Base-by-base conservation (phyloP, 805 yeast species). In the Spathaspora hagerdaliae region DNA sequence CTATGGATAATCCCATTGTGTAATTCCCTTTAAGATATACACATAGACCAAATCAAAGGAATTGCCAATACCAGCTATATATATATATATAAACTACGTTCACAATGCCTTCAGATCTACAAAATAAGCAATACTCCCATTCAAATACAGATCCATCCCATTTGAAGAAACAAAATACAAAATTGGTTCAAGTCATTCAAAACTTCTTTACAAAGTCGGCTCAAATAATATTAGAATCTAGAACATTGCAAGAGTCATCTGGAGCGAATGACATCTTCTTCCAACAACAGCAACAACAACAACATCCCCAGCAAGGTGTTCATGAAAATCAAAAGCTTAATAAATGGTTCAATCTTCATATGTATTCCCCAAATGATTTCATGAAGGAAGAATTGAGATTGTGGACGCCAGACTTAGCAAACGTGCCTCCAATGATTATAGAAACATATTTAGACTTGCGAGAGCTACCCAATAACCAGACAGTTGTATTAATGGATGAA, bases 401-500 rank as follows among this genome's bases (percentile, higher is more conserved):
- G 3, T 88, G 96, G 96, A 74, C 68, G 54, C 55, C 48, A 45
- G 81, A 78, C 49, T 48, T 76, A 3, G 49, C n/a, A 9, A 14
- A 27, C 10, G 10, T 24, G 27, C 88, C 96, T 1, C 96, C 97
- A 1, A 73, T 94, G 61, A 87, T 94, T 12, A 75, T 94, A 26
- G 99, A 94, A 61, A 83, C 94, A 0, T 86, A 76, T 53, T 69
- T 89, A 46, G 95, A 88, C 58, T 69, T 87, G 44, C 67, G 87
- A 19, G 74, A 69, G 19, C 60, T 86, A 40, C 64, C 76, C 6
- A 63, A 81, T 1, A 76, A 78, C 36, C 87, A 85, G 50, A 71
- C 81, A 15, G 71, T 87, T 29, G 75, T 81, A 31, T 61, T 87
- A 35, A 69, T 69, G 27, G 91, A 85, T 53, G 74, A 73, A 3